Evolutionary conservation across 768 basidiomycete species (phyloP).

Genomic region (Rhizopogon roseolus): DNA sequence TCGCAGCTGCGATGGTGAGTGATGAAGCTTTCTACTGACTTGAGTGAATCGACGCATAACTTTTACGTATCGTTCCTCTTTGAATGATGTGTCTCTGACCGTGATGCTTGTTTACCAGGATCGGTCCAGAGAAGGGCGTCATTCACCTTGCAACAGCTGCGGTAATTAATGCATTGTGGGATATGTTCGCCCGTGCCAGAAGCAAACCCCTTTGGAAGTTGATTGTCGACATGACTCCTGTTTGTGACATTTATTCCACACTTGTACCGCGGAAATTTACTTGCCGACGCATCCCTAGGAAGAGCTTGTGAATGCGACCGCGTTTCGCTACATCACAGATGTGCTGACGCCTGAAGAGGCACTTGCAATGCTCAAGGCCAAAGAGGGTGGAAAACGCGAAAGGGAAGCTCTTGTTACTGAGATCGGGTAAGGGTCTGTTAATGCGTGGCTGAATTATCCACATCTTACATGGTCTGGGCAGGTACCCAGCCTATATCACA

Average conservation of each 20-base stretch:
- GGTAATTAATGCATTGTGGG: constrained; percentile 93
- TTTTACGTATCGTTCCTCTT: neutral
- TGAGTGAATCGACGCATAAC: neutral
- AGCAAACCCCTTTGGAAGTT: constrained; percentile 93
- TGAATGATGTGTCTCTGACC: neutral
- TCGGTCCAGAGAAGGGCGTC: constrained; percentile 94
- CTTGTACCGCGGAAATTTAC: neutral
- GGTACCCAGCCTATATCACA: constrained; percentile 93
- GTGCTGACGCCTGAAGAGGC: constrained; percentile 91
- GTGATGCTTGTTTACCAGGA: constrained; percentile 39
- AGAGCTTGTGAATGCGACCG: constrained; percentile 68
- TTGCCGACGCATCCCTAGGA: constrained; percentile 40
- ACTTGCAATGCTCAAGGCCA: constrained; percentile 71
- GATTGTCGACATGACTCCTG: constrained; percentile 85
- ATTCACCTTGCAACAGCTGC: constrained; percentile 88
- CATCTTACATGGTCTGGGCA: constrained; percentile 16
- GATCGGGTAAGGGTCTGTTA: constrained; percentile 42
- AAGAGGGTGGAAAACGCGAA: constrained; percentile 70
- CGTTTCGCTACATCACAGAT: constrained; percentile 91
- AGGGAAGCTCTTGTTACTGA: constrained; percentile 73
- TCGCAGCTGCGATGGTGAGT: constrained; percentile 86
- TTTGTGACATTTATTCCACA: constrained; percentile 16
- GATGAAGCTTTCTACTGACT: neutral
- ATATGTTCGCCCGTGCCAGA: constrained; percentile 78
- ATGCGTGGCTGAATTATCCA: neutral